These are phyloP conservation scores for Blastocystis sp. DNA, from an alignment of 352 stramenopile genomes.

Conservation along the genomic window DNA sequence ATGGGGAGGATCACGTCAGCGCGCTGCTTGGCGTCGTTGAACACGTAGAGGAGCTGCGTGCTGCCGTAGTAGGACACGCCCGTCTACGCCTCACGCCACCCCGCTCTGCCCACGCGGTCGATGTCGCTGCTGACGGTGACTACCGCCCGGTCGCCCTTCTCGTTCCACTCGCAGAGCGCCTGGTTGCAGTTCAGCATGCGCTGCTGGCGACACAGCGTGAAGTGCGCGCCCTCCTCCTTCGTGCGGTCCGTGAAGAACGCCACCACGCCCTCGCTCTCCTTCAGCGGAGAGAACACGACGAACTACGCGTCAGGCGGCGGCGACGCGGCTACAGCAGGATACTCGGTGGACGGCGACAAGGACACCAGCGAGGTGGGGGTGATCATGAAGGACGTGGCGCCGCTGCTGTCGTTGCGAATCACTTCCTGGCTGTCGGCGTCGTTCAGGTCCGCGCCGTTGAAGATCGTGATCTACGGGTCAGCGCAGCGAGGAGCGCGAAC, in stretches of 20 bases:
- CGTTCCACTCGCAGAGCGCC: conserved; percentile 11
- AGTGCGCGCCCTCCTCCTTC: not conserved
- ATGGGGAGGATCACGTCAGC: not conserved
- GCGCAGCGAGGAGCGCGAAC: not conserved
- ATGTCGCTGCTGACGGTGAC: conserved; percentile 24
- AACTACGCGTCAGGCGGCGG: not conserved
- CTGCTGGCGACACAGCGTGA: not conserved
- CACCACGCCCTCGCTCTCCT: conserved; percentile 1
- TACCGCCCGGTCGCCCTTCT: not conserved
- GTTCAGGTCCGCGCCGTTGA: conserved; percentile 19
- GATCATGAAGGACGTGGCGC: not conserved
- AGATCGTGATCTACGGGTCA: conserved; percentile 14
- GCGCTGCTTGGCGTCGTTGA: conserved; percentile 46
- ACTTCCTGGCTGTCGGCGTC: not conserved
- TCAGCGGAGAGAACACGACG: conserved; percentile 9
- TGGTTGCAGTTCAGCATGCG: conserved; percentile 46
- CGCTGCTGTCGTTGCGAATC: not conserved
- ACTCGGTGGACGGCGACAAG: not conserved
- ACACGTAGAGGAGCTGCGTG: conserved; percentile 5
- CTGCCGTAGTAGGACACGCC: conserved; percentile 49
- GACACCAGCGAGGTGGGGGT: conserved; percentile 10
- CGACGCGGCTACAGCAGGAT: not conserved
- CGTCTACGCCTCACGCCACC: not conserved
- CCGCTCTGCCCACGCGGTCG: not conserved
- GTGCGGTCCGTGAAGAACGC: not conserved